Base-by-base conservation (phyloP, 345 rosid genomes). In the Eucalyptus erythrocorys region DNA sequence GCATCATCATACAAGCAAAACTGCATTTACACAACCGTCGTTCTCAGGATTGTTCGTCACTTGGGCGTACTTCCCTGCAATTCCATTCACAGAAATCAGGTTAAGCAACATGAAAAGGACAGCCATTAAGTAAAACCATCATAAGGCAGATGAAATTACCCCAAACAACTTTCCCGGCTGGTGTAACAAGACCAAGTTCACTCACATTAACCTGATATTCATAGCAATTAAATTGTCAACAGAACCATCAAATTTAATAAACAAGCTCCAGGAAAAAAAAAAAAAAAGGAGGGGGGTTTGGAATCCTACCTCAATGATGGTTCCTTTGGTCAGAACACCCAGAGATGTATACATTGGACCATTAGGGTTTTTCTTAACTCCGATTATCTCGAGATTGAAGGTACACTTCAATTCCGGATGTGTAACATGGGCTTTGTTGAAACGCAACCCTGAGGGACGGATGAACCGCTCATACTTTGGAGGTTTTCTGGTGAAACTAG, bases 391-490 rank as follows among this genome's bases (percentile, higher is more conserved):
- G 6, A 98, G 98, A 92, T 95, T 93, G 95, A 97, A 96, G 17
- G 99, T 96, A 89, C 98, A 97, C 86, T 95, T 98, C 1, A 98
- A 96, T 85, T 98, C 99, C 85, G 99, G 99, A 71, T 98, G 99
- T 7, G 99, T 98, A 14, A 98, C 98, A 86, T 97, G 98, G 37
- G 99, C 99, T 92, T 98, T 97, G 47, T 94, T 95, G 91, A 98
- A 97, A 48, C 99, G 95, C 90, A 98, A 79, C 3, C 99, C 99
- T 43, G 99, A 92, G 88, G 99, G 99, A 27, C 99, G 97, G 88
- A 98, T 98, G 90, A 98, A 98, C 16, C 99, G 95, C 93, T 98
- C 99, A 27, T 98, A 98, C 95, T 98, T 98, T 24, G 99, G 99
- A 79, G 99, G 99, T 89, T 98, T 98, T 90, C 99, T 94, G 21